Conservation (phyloP, 1,284 basidiomycete species). For the Amylostereum chailletii region DNA sequence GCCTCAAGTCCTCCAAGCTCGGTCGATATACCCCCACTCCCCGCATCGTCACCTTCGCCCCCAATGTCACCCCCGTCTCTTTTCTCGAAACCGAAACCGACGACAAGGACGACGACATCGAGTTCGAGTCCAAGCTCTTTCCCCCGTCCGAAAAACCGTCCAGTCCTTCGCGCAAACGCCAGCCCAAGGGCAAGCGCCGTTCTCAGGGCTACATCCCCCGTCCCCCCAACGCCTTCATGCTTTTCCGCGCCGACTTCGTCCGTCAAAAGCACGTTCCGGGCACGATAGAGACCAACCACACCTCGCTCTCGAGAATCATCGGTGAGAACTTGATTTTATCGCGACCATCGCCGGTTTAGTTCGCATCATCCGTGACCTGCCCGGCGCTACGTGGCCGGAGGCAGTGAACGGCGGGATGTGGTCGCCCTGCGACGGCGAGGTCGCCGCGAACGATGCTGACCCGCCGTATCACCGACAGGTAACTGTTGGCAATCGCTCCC, state of each 20-base stretch:
- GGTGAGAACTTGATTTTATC: conserved; percentile 29
- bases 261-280: conserved; percentile 74
- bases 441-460: too few relatives aligned
- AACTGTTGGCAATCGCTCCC: conserved; percentile 64
- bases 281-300: conserved; percentile 77
- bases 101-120: conserved; percentile 16
- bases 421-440: too few relatives aligned
- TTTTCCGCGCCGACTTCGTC: conserved; percentile 86
- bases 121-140: conserved; percentile 23
- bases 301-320: conserved; percentile 67
- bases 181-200: conserved; percentile 47
- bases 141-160: conserved; percentile 20
- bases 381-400: too few relatives aligned
- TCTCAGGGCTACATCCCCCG: conserved; percentile 75
- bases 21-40: conserved; percentile 35
- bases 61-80: conserved; percentile 60
- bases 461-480: conserved; percentile 27
- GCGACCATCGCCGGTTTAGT: not conserved
- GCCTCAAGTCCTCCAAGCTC: conserved; percentile 48
- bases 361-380: too few relatives aligned
- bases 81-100: conserved; percentile 41
- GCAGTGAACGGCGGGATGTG: too few relatives aligned
- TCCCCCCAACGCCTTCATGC: conserved; percentile 90
- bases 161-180: conserved; percentile 30
- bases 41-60: conserved; percentile 58